Base-by-base conservation (phyloP, 2,329 filamentous ascomycete genomes). In the Ceratocystiopsis brevicomis region DNA sequence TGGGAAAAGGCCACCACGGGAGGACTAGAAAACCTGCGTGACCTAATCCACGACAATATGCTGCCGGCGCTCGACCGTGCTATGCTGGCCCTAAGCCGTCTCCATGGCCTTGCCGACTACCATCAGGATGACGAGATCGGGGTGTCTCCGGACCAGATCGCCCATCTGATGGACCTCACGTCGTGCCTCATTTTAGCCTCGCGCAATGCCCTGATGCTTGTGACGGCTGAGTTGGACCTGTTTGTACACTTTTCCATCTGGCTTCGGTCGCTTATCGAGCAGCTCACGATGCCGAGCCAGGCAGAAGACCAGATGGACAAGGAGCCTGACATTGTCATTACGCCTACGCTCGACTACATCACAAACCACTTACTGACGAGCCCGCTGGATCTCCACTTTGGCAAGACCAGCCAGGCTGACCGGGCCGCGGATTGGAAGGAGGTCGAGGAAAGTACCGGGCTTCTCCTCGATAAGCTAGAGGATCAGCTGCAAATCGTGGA, bases 1-100 rank as follows among this genome's bases (percentile, higher is more conserved):
- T 98, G 90, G 90, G 87, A 96, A 49, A 92, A 88, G 54, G 79
- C 82, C 6, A 81, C 92, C 2, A 69, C 73, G 2, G 74, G 76
- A 4, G 84, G 86, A 1, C 78, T 95, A 17, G 77, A 83, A 47
- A 79, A 76, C 43, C 68, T 96, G 11, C 74, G 85, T 41, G 72
- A 74, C 42, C 67, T 96, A 13, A 67, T 86, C 0, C 87, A 94
- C 54, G 80, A 94, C 55, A 87, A 92, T 56, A 76, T 95, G 42
- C 68, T 96, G 3, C 90, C 90, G 0, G 85, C 84, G 0, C 66
- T 96, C 2, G 86, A 96, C 52, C 76, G 88, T 42, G 81, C 81
- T 51, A 72, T 73, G 39, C 76, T 95, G 19, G 78, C 94, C 32
- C 70, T 94, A 25, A 85, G 81, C 51, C 78, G 85, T 13, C 70